Percentiles rank a stretch among this genome's conserved stretches.
These are phyloP conservation scores for Termitomyces sp. DNA, from an alignment of 768 basidiomycete genomes.

Conservation along the genomic window DNA sequence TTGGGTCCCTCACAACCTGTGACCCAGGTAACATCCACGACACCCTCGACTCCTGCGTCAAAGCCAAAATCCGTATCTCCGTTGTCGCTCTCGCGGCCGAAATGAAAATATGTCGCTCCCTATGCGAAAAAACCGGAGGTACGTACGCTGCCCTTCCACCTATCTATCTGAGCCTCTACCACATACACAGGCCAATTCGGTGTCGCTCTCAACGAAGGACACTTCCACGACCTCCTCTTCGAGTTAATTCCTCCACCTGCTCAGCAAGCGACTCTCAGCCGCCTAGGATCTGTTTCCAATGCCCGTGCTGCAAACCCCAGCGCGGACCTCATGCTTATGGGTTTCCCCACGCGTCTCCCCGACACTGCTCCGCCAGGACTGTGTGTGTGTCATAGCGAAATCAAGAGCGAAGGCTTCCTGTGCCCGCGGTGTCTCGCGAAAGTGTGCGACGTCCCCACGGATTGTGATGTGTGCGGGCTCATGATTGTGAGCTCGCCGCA, in stretches of 20 bases:
- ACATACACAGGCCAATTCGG: slow-evolving; percentile 70
- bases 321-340: slow-evolving; percentile 98
- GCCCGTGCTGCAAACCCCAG: slow-evolving; percentile 47
- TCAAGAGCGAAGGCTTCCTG: slow-evolving; percentile 91
- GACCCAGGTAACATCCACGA: slow-evolving; percentile 97
- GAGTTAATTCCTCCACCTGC: slow-evolving; percentile 95
- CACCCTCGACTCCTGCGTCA: slow-evolving; percentile 81
- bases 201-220: slow-evolving; percentile 97
- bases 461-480: slow-evolving; percentile 94
- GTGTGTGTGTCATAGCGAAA: slow-evolving; percentile 90
- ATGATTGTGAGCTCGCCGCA: slow-evolving; percentile 99
- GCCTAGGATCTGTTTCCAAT: slow-evolving; percentile 42
- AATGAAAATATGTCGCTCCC: slow-evolving; percentile 94
- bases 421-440: slow-evolving; percentile 93
- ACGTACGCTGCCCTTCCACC: slow-evolving; percentile 19
- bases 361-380: slow-evolving; percentile 78
- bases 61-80: slow-evolving; percentile 84
- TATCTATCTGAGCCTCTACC: slow-evolving; percentile 4
- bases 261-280: slow-evolving; percentile 51
- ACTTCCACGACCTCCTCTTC: slow-evolving; percentile 93
- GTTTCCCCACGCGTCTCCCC: slow-evolving; percentile 91
- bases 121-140: slow-evolving; percentile 93
- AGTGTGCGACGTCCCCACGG: slow-evolving; percentile 97
- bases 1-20: slow-evolving; percentile 93
- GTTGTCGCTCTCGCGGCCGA: slow-evolving; percentile 95